A percentile compares a stretch with the other conserved stretches of the same genome.
These are phyloP conservation scores for Nicotiana tomentosiformis DNA, from an alignment of 257 asterid genomes.

Conservation along the genomic window DNA sequence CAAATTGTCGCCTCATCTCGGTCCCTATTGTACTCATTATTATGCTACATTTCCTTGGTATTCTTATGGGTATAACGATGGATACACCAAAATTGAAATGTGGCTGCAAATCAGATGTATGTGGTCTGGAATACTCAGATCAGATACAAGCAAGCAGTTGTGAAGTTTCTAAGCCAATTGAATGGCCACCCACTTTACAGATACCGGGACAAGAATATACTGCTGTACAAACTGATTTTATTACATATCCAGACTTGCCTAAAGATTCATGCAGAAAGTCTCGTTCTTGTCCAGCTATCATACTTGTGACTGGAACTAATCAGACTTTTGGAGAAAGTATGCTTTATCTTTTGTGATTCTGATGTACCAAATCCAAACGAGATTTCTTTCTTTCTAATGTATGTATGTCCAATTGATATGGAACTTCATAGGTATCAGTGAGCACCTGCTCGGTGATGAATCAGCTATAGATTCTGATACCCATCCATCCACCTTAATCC, in stretches of 20 bases:
- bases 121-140: slow-evolving; percentile 83
- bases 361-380: background rate
- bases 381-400: background rate
- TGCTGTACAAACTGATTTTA: slow-evolving; percentile 59
- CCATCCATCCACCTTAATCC: slow-evolving; percentile 34
- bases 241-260: slow-evolving; percentile 55
- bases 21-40: slow-evolving; percentile 63
- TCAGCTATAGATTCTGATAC: slow-evolving; percentile 35
- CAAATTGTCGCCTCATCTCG: slow-evolving; percentile 53
- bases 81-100: background rate
- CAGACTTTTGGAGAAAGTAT: slow-evolving; percentile 67
- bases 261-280: slow-evolving; percentile 63
- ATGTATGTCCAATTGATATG: slow-evolving; percentile 7
- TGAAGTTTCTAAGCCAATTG: slow-evolving; percentile 62
- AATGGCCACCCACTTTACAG: slow-evolving; percentile 83
- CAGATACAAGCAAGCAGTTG: slow-evolving; percentile 55
- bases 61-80: too few relatives aligned
- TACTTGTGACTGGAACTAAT: slow-evolving; percentile 74
- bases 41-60: slow-evolving; percentile 52
- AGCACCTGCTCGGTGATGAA: slow-evolving; percentile 37
- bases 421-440: slow-evolving; percentile 52
- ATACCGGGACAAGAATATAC: slow-evolving; percentile 56
- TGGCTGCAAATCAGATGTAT: slow-evolving; percentile 57
- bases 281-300: slow-evolving; percentile 71
- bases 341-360: slow-evolving; percentile 13